Conservation (phyloP, 257 asterid species). For the Nicotiana knightiana region DNA sequence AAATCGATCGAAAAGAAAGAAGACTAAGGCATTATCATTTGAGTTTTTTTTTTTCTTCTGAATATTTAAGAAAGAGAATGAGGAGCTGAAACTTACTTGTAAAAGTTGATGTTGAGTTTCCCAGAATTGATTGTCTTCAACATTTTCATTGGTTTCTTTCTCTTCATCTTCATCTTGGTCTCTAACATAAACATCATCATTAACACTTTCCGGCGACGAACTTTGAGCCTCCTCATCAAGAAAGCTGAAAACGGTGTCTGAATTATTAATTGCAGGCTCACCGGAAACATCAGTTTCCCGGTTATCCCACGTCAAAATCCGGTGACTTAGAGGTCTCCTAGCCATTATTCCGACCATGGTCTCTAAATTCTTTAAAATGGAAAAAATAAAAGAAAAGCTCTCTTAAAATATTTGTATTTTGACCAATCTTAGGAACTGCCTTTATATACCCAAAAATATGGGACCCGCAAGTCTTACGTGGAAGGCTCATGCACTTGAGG, state of each 20-base stretch:
- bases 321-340: constrained; percentile 39
- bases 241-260: constrained; percentile 78
- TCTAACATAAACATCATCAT: constrained; percentile 16
- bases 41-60: no score
- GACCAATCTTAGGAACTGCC: background rate
- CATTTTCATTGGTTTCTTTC: constrained; percentile 26
- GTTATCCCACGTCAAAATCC: constrained; percentile 53
- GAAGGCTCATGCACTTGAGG: background rate
- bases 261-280: constrained; percentile 48
- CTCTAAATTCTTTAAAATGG: background rate
- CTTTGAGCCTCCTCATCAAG: constrained; percentile 41
- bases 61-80: background rate
- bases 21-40: background rate
- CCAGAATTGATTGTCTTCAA: constrained; percentile 51
- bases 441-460: constrained; percentile 23
- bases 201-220: constrained; percentile 34
- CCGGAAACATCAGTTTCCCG: constrained; percentile 43
- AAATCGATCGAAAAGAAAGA: background rate
- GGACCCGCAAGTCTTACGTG: constrained; percentile 13
- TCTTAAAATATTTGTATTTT: background rate
- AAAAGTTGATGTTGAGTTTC: constrained; percentile 55
- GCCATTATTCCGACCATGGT: constrained; percentile 26
- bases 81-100: constrained; percentile 40
- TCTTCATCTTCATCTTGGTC: constrained; percentile 31
- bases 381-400: background rate